Evolutionary conservation across 768 basidiomycete species (phyloP).

Genomic region (Tylopilus cervinicoccineus): DNA sequence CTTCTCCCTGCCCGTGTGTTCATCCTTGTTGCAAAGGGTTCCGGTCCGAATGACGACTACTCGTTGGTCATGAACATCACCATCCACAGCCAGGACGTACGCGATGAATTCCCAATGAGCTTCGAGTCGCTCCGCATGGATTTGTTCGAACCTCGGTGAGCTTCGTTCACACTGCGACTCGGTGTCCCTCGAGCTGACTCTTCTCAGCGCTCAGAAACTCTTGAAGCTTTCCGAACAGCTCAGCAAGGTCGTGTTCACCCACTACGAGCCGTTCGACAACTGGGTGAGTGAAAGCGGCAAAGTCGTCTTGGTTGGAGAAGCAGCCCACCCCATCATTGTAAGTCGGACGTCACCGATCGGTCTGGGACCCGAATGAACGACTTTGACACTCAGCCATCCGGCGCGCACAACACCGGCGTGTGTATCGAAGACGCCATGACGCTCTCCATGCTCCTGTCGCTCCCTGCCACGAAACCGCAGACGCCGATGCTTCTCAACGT

Average conservation of each 20-base stretch:
- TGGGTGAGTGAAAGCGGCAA: slow-evolving; percentile 49
- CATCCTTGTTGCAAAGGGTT: slow-evolving; percentile 3
- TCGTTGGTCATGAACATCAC: slow-evolving; percentile 8
- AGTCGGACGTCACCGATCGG: background rate
- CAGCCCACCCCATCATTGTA: slow-evolving; percentile 54
- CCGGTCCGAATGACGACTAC: slow-evolving; percentile 14
- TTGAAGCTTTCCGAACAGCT: slow-evolving; percentile 14
- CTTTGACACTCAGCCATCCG: slow-evolving; percentile 39
- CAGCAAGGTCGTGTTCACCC: slow-evolving; percentile 30
- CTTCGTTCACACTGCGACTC: no score
- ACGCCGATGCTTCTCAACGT: slow-evolving; percentile 47
- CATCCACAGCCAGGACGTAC: background rate
- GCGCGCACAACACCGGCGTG: slow-evolving; percentile 43
- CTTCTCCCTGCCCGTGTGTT: background rate
- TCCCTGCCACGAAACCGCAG: slow-evolving; percentile 42
- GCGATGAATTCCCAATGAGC: slow-evolving; percentile 9
- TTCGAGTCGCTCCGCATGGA: slow-evolving; percentile 11
- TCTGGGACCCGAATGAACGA: background rate
- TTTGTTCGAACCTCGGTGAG: slow-evolving; percentile 23
- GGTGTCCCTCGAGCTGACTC: background rate
- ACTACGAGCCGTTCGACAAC: slow-evolving; percentile 38
- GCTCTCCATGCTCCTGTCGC: slow-evolving; percentile 52
- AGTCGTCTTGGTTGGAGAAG: slow-evolving; percentile 54
- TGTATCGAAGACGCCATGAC: slow-evolving; percentile 61
- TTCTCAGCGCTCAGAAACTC: slow-evolving; percentile 17